These are phyloP conservation scores for Candida alai DNA, from an alignment of 805 yeast species.

Conservation along the genomic window DNA sequence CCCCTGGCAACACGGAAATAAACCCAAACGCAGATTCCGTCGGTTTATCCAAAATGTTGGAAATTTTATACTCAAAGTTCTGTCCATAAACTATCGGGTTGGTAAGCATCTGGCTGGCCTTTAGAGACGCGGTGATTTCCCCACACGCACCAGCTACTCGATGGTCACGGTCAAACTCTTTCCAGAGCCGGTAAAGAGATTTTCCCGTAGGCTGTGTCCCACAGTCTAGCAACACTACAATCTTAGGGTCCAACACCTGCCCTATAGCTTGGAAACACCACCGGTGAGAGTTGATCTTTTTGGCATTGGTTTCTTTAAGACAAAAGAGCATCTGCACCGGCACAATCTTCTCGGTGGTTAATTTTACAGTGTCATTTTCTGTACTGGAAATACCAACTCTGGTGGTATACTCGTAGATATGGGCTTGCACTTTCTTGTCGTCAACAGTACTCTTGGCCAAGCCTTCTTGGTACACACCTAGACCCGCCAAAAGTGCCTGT, in stretches of 20 bases:
- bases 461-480: conserved; percentile 66
- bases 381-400: conserved; percentile 46
- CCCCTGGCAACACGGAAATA: conserved; percentile 65
- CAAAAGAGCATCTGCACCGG: conserved; percentile 63
- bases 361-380: conserved; percentile 49
- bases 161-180: conserved; percentile 54
- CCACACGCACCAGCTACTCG: conserved; percentile 71
- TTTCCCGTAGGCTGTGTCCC: conserved; percentile 62
- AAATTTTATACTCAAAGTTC: conserved; percentile 64
- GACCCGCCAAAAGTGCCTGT: conserved; percentile 58
- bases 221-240: conserved; percentile 56
- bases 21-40: conserved; percentile 63
- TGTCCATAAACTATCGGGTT: conserved; percentile 65
- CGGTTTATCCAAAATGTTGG: conserved; percentile 65
- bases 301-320: conserved; percentile 58
- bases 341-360: conserved; percentile 50
- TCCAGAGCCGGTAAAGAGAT: conserved; percentile 58
- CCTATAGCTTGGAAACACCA: conserved; percentile 69
- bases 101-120: conserved; percentile 42
- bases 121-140: conserved; percentile 60
- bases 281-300: conserved; percentile 63
- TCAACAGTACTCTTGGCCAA: conserved; percentile 57
- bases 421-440: conserved; percentile 59
- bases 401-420: conserved; percentile 64
- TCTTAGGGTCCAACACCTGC: conserved; percentile 52